Evolutionary conservation across 148 eudicot species (phyloP).

Genomic region (Silene latifolia): DNA sequence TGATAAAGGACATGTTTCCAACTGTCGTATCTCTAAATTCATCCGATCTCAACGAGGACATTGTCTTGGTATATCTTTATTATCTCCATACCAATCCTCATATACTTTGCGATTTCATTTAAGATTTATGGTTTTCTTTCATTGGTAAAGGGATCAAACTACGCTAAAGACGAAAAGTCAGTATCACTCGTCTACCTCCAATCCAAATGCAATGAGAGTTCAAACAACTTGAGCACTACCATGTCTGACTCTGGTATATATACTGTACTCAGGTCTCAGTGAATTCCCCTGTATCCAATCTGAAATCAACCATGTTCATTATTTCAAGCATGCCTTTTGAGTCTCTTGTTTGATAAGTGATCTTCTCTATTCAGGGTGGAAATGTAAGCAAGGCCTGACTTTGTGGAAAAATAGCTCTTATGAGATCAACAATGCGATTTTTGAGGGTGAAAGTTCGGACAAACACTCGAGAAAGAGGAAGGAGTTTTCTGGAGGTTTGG

Average conservation of each 20-base stretch:
- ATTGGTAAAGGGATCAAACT: constrained; percentile 17
- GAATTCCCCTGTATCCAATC: no score
- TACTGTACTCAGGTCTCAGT: no score
- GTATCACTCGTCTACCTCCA: constrained; percentile 16
- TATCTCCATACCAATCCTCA: not conserved
- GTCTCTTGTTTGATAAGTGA: not conserved
- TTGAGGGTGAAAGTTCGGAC: constrained; percentile 40
- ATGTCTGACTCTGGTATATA: no score
- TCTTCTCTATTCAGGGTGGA: constrained; percentile 37
- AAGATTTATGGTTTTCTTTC: not conserved
- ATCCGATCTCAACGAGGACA: constrained; percentile 28
- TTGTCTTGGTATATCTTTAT: constrained; percentile 22
- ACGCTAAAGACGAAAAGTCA: not conserved
- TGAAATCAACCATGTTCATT: no score
- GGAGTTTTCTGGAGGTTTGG: no score
- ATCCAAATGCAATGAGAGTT: constrained; percentile 29
- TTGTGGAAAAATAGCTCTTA: constrained; percentile 77
- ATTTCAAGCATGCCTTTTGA: no score
- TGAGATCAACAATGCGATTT: constrained; percentile 65
- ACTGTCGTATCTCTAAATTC: constrained; percentile 29
- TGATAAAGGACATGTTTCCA: constrained; percentile 43
- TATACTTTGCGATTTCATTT: not conserved
- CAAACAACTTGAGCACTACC: no score
- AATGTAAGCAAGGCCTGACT: constrained; percentile 48
- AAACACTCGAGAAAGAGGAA: constrained; percentile 41